Conservation (phyloP, 2,329 filamentous ascomycete genomes). For the Alternaria hordeiaustralica region DNA sequence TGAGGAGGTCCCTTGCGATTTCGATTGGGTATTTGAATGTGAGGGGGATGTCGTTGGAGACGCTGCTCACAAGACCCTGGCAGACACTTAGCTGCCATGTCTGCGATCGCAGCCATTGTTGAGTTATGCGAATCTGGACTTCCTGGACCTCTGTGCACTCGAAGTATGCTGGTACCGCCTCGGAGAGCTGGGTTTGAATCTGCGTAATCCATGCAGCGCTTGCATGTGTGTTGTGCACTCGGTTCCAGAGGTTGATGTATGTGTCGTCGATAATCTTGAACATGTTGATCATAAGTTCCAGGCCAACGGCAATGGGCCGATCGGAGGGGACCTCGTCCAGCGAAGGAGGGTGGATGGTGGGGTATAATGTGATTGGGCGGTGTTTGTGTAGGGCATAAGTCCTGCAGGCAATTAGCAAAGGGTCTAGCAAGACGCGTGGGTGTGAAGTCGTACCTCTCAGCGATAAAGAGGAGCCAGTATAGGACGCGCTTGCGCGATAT, state of each 20-base stretch:
- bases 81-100: conserved; percentile 76
- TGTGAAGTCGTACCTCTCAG: conserved; percentile 58
- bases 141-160: conserved; percentile 69
- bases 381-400: conserved; percentile 69
- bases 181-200: conserved; percentile 59
- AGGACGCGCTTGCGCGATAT: conserved; percentile 61
- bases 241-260: conserved; percentile 70
- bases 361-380: conserved; percentile 66
- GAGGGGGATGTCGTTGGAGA: conserved; percentile 65
- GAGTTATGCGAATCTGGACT: conserved; percentile 71
- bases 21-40: conserved; percentile 67
- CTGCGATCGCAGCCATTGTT: conserved; percentile 73
- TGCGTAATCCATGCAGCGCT: conserved; percentile 55
- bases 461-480: conserved; percentile 69
- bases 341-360: conserved; percentile 63
- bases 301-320: conserved; percentile 62
- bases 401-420: conserved; percentile 47
- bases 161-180: conserved; percentile 62
- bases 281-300: conserved; percentile 65
- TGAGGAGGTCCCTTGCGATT: conserved; percentile 65
- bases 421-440: neutral
- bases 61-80: conserved; percentile 68
- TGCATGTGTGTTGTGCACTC: conserved; percentile 55
- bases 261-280: conserved; percentile 69
- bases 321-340: conserved; percentile 60